Base-by-base conservation (phyloP, 371 early-diverging fungal genomes). In the Zancudomyces culisetae region DNA sequence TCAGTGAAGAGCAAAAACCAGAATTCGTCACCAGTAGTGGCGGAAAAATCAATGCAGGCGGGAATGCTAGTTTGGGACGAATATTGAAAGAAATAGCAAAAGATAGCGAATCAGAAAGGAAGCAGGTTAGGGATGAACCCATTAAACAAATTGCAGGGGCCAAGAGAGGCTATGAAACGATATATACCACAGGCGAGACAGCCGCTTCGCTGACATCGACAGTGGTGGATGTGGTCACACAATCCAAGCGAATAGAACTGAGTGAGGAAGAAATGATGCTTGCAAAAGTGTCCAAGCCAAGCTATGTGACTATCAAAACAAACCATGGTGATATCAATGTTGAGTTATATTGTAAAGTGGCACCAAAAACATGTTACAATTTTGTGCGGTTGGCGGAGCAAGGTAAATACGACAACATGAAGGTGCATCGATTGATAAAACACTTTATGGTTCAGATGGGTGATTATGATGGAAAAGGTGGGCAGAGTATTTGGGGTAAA, bases 371-470 rank as follows among this genome's bases (percentile, higher is more conserved):
- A 2, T 89, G 90, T 62, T 83, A 86, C 64, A 96, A 96, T 59
- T 90, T 94, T 62, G 72, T 93, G 35, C 71, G 78, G 73, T 71
- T 93, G 42, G 80, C 89, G 0, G 83, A 82, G 62, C 46, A 68
- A 12, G 90, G 83, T 1, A 90, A 90, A 56, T 98, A 83, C 70
- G 87, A 88, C 59, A 85, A 80, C n/a, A 75, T 78, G 13, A 65
- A 61, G 20, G 94, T 93, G 70, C 93, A 92, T 63, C 82, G 93
- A 51, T 77, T 88, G 51, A 90, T 95, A 61, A 84, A 81, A 61
- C 70, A 79, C 46, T 86, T 88, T 62, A 87, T 92, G 87, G 66
- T 92, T 27, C 92, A 93, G 63, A 83, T 83, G 35, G 86, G 86
- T 26, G 95, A 93, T 65, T 83, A 90, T 52, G 90, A 93, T 1